Percentiles rank a stretch among this genome's conserved stretches.
These are phyloP conservation scores for Salix caprea DNA, from an alignment of 345 rosid species.

Conservation along the genomic window DNA sequence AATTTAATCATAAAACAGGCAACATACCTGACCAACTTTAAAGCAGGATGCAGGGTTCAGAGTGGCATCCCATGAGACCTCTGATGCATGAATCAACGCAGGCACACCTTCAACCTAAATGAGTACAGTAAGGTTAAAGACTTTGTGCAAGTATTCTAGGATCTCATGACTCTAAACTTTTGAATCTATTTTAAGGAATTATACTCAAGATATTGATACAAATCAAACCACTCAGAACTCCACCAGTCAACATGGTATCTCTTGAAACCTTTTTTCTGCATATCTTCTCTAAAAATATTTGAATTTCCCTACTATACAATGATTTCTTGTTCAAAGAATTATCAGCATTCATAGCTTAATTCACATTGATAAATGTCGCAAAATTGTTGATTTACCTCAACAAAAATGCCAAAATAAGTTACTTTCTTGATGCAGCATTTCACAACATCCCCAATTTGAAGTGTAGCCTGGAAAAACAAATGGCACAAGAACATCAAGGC, in stretches of 20 bases:
- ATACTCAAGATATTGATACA: not conserved
- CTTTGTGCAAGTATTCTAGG: not conserved
- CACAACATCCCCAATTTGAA: conserved; percentile 84
- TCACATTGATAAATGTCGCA: not conserved
- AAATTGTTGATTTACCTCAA: conserved; percentile 51
- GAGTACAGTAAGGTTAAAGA: conserved; percentile 8
- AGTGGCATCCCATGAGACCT: conserved; percentile 96
- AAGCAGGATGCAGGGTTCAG: conserved; percentile 78
- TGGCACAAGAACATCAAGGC: conserved; percentile 3
- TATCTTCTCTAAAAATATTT: not conserved
- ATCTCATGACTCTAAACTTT: not conserved
- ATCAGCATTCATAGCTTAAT: not conserved
- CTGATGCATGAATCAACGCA: conserved; percentile 88
- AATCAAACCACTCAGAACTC: not conserved
- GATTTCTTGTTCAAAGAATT: not conserved
- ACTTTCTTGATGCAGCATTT: conserved; percentile 84
- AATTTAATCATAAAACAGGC: conserved; percentile 7
- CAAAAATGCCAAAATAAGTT: conserved; percentile 87
- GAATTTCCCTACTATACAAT: not conserved
- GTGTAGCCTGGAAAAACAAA: conserved; percentile 59
- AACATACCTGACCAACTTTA: conserved; percentile 80
- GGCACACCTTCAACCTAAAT: conserved; percentile 80
- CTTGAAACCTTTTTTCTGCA: not conserved
- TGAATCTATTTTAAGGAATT: not conserved
- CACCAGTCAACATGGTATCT: not conserved